Percentiles rank a stretch among this genome's conserved stretches.
These are phyloP conservation scores for Entonaema liquescens DNA, from an alignment of 495 filamentous ascomycete species.

Conservation along the genomic window DNA sequence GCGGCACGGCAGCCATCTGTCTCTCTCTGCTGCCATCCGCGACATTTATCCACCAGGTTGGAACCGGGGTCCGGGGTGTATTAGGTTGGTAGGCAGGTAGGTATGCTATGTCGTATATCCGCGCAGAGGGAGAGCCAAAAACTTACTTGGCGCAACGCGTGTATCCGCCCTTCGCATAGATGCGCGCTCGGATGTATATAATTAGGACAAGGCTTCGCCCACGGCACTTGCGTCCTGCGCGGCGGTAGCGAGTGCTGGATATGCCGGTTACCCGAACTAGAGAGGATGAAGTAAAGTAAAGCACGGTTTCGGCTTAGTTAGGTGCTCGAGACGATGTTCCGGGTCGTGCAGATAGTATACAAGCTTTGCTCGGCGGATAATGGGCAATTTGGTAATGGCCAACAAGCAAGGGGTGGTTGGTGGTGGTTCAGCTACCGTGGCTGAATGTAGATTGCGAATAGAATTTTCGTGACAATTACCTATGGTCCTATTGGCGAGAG, in stretches of 20 bases:
- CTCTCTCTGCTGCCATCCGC: background rate
- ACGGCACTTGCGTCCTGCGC: slow-evolving; percentile 27
- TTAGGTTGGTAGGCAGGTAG: background rate
- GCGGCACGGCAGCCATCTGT: slow-evolving; percentile 12
- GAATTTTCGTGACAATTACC: background rate
- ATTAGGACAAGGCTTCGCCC: slow-evolving; percentile 20
- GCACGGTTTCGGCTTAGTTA: slow-evolving; percentile 4
- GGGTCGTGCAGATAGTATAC: background rate
- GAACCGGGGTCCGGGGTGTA: slow-evolving; percentile 22
- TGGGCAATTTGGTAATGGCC: background rate
- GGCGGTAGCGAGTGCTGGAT: slow-evolving; percentile 19
- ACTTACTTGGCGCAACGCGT: background rate
- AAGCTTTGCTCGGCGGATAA: slow-evolving; percentile 3
- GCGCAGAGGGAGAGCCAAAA: background rate
- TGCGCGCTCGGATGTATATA: slow-evolving; percentile 8
- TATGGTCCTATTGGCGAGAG: background rate
- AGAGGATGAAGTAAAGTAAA: background rate
- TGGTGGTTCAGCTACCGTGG: slow-evolving; percentile 4
- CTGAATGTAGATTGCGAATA: background rate
- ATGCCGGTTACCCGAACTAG: slow-evolving; percentile 27
- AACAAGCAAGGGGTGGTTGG: background rate
- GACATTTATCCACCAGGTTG: slow-evolving; percentile 37
- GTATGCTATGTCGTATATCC: background rate
- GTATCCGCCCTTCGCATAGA: background rate
- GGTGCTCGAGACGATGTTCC: background rate